phyloP scores from a whole-genome alignment of 1,284 basidiomycete genomes.

The Leccinum huronense region DNA sequence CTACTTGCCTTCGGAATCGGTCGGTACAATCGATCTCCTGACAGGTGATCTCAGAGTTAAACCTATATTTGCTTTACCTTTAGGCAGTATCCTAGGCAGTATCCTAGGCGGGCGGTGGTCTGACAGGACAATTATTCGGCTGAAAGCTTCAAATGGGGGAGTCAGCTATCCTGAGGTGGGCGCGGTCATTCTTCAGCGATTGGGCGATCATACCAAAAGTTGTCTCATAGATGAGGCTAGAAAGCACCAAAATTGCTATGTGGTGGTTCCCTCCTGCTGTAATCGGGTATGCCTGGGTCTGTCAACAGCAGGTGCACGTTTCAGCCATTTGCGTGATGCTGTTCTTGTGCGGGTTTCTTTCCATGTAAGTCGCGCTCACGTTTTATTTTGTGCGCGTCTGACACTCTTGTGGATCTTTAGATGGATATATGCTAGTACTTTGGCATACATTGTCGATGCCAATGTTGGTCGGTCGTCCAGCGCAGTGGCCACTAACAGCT shows the following conservation, averaged over 20 bases:
- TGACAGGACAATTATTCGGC: slow-evolving; percentile 58
- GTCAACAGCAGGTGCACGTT: slow-evolving; percentile 62
- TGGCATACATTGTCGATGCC: slow-evolving; percentile 78
- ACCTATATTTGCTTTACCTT: not conserved
- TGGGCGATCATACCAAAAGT: not conserved
- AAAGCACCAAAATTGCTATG: slow-evolving; percentile 60
- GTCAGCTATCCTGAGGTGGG: slow-evolving; percentile 64
- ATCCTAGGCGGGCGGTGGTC: slow-evolving; percentile 77
- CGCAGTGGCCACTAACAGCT: slow-evolving; percentile 70
- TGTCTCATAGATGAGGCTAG: slow-evolving; percentile 63
- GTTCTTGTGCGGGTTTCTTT: slow-evolving; percentile 66
- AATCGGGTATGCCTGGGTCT: slow-evolving; percentile 78
- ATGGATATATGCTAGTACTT: slow-evolving; percentile 67
- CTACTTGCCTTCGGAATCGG: slow-evolving; percentile 74
- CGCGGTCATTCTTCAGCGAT: not conserved
- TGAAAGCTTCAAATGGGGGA: slow-evolving; percentile 65
- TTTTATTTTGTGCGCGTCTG: not conserved
- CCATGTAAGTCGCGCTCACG: slow-evolving; percentile 52
- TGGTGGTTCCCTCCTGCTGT: slow-evolving; percentile 56
- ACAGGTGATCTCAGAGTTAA: not conserved
- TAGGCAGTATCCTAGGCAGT: slow-evolving; percentile 68
- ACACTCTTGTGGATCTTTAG: slow-evolving; percentile 35
- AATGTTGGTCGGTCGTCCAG: slow-evolving; percentile 72
- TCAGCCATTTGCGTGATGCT: slow-evolving; percentile 63
- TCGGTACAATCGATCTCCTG: slow-evolving; percentile 26